These are phyloP conservation scores for Nasturtium officinale DNA, from an alignment of 345 rosid species.

Conservation along the genomic window DNA sequence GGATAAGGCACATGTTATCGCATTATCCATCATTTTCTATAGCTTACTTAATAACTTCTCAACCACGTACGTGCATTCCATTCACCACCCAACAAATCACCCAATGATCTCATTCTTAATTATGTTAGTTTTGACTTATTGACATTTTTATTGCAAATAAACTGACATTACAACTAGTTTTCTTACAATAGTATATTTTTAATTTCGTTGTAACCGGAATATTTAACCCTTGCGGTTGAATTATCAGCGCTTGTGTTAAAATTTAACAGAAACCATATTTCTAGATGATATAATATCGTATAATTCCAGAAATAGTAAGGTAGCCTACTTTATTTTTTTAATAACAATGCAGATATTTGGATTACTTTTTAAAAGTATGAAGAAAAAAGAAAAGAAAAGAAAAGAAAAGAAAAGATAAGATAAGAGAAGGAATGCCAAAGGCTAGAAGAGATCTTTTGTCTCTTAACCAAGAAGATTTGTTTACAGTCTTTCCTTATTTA, in stretches of 20 bases:
- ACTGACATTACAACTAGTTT: slow-evolving; percentile 1
- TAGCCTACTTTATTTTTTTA: background rate
- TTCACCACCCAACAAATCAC: slow-evolving; percentile 37
- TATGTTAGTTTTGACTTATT: slow-evolving; percentile 25
- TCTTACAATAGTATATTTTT: background rate
- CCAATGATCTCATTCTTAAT: slow-evolving; percentile 33
- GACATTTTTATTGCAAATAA: slow-evolving; percentile 18
- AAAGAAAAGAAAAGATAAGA: too few species aligned
- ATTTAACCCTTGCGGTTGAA: background rate
- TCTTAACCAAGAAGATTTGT: slow-evolving; percentile 46
- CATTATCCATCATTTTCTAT: slow-evolving; percentile 41
- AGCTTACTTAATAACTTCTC: slow-evolving; percentile 42
- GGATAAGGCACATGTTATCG: slow-evolving; percentile 46
- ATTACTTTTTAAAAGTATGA: background rate
- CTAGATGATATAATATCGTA: background rate
- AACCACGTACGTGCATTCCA: slow-evolving; percentile 50
- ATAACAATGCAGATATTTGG: slow-evolving; percentile 1
- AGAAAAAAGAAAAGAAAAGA: background rate
- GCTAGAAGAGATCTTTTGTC: slow-evolving; percentile 41
- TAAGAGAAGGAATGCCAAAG: slow-evolving; percentile 26
- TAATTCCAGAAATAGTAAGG: slow-evolving; percentile 27
- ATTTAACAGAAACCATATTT: background rate
- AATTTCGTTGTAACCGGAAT: background rate
- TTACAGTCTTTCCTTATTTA: slow-evolving; percentile 43
- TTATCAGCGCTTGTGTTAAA: background rate